Evolutionary conservation across 1,139 yeast genomes (phyloP), one percentile per base, ranked within the genome.

Genomic region (Yamadazyma jaroonii): DNA sequence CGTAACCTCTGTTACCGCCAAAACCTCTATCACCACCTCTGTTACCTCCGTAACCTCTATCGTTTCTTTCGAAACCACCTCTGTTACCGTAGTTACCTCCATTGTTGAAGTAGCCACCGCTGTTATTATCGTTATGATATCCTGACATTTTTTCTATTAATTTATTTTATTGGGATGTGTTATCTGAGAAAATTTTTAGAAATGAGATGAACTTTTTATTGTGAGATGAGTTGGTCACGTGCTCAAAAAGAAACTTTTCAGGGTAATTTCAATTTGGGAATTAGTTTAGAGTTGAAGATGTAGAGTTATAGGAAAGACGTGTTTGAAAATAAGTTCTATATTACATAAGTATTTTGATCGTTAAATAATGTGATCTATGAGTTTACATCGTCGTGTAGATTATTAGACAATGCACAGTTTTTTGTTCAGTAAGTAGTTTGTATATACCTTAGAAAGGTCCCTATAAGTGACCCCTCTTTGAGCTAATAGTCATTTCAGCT

Each of bases 31-130:
- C 35, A 15, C 38, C 36, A n/a, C 43, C 33, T 25, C 27, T n/a
- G 32, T 37, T 27, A 29, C 42, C 40, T 12, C 42, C 42, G 27
- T 28, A 25, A 27, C 36, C 32, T 25, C 34, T 25, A 20, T 34
- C 36, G 15, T 27, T 27, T 27, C 29, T 27, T 27, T 27, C 29
- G 17, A 11, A 27, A 14, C 40, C 39, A 23, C 41, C 41, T n/a
- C 40, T 38, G 11, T 35, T 37, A 12, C 39, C 39, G 36, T 49
- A 44, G 21, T 47, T 52, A 25, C 24, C 24, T 9, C 32, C 32
- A 36, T 47, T 32, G 31, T 35, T 40, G 25, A 14, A 15, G 29
- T 35, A 35, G 6, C 36, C 27, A 13, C 28, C 20, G 9, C 11
- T 9, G 11, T 23, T 8, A 25, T 17, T 14, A 25, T 20, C 10